phyloP scores from a whole-genome alignment of 192 early-diverging fungal genomes.

The Coemansia sp. region DNA sequence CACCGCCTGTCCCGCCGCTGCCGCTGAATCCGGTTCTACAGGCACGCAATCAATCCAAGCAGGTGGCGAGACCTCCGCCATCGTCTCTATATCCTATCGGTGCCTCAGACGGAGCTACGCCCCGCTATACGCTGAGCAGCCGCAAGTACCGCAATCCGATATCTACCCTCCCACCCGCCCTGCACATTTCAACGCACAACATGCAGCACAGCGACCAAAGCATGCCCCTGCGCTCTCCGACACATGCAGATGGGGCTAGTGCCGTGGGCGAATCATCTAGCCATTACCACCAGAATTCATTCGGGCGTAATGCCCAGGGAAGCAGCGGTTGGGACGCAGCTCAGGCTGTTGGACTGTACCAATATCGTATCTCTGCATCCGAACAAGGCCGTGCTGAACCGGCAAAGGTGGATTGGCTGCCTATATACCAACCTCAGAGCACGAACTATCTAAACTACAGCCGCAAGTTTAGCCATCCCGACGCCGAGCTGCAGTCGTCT shows the following conservation, averaged over 20 bases:
- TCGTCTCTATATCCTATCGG: neutral
- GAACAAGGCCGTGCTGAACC: neutral
- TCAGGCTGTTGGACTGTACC: constrained; percentile 19
- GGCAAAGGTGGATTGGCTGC: neutral
- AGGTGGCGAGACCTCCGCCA: neutral
- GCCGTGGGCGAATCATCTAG: neutral
- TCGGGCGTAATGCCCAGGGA: neutral
- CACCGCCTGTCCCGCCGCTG: constrained; percentile 44
- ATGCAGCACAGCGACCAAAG: constrained; percentile 2
- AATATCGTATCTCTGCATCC: constrained; percentile 19
- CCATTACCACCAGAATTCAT: neutral
- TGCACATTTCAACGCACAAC: neutral
- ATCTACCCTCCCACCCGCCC: neutral
- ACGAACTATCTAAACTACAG: constrained; percentile 6
- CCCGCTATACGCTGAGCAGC: constrained; percentile 20
- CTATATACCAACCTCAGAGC: neutral
- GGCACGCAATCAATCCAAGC: neutral
- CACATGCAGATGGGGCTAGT: neutral
- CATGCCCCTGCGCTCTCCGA: neutral
- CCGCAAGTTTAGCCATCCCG: constrained; percentile 48
- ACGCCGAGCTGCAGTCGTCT: constrained; percentile 19
- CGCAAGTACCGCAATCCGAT: constrained; percentile 23
- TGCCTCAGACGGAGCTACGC: constrained; percentile 8
- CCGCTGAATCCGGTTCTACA: constrained; percentile 15
- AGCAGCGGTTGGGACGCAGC: constrained; percentile 21